phyloP scores from a whole-genome alignment of 306 rosid species.

The Ochetophila trinervis region DNA sequence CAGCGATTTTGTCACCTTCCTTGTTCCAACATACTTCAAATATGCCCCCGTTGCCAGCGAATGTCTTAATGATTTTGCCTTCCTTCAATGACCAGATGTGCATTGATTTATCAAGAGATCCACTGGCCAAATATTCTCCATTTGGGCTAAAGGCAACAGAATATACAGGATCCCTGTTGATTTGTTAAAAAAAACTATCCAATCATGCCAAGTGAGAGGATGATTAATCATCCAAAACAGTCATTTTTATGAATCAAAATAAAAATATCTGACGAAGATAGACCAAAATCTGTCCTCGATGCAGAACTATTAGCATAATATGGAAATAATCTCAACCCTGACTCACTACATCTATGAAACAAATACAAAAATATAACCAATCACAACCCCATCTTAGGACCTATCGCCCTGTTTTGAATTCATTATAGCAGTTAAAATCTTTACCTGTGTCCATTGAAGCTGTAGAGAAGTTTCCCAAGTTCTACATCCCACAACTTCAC shows the following conservation, averaged over 20 bases:
- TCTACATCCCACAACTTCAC: slow-evolving; percentile 91
- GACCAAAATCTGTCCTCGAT: no score
- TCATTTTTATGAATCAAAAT: no score
- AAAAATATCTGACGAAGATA: no score
- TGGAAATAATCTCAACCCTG: no score
- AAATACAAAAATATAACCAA: neutral
- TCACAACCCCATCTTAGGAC: neutral
- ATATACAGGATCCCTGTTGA: slow-evolving; percentile 65
- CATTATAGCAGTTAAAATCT: neutral
- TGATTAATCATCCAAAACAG: no score
- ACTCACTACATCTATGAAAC: neutral
- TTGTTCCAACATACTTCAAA: slow-evolving; percentile 95
- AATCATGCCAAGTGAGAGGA: no score
- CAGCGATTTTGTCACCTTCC: slow-evolving; percentile 90
- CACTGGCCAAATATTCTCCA: slow-evolving; percentile 91
- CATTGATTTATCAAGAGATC: slow-evolving; percentile 81
- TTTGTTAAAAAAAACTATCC: slow-evolving; percentile 1
- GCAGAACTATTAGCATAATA: no score
- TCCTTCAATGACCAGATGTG: slow-evolving; percentile 90
- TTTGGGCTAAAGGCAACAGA: slow-evolving; percentile 92
- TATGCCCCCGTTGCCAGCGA: slow-evolving; percentile 82
- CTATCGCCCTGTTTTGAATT: neutral
- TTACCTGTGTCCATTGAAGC: slow-evolving; percentile 91
- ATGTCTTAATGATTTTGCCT: slow-evolving; percentile 81
- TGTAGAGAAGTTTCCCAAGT: slow-evolving; percentile 64